A percentile compares a stretch with the other conserved stretches of the same genome.
Evolutionary conservation across 495 filamentous ascomycete genomes (phyloP).

Genomic region (Pseudoneurospora amorphoporcata): DNA sequence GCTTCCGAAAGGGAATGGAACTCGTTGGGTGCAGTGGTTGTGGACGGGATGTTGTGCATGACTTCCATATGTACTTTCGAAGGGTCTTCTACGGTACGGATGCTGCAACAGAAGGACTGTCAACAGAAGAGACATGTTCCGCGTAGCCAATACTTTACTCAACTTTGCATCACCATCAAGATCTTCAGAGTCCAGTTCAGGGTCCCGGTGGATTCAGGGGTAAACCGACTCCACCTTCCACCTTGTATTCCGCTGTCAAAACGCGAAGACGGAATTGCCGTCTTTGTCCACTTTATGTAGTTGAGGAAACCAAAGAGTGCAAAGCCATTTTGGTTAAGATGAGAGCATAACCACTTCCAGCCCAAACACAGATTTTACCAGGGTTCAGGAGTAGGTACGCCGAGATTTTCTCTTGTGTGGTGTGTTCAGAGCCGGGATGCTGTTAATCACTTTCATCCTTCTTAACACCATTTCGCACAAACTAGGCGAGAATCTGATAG

Average conservation of each 20-base stretch:
- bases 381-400: background rate
- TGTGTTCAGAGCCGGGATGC: background rate
- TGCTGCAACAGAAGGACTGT: background rate
- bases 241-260: background rate
- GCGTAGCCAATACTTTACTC: background rate
- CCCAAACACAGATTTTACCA: background rate
- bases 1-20: background rate
- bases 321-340: background rate
- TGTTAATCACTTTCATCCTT: background rate
- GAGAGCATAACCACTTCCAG: background rate
- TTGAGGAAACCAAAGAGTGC: too few relatives aligned
- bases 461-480: background rate
- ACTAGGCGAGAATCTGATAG: background rate
- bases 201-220: background rate
- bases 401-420: background rate
- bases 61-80: background rate
- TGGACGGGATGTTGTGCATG: background rate
- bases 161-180: background rate
- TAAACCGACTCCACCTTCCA: background rate
- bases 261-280: background rate
- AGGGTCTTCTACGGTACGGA: background rate
- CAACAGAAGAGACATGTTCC: background rate
- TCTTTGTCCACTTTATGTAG: background rate
- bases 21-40: background rate
- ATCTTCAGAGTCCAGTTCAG: background rate